Evolutionary conservation across 2,329 filamentous ascomycete genomes (phyloP).

Genomic region (Dactylellina cionopaga): DNA sequence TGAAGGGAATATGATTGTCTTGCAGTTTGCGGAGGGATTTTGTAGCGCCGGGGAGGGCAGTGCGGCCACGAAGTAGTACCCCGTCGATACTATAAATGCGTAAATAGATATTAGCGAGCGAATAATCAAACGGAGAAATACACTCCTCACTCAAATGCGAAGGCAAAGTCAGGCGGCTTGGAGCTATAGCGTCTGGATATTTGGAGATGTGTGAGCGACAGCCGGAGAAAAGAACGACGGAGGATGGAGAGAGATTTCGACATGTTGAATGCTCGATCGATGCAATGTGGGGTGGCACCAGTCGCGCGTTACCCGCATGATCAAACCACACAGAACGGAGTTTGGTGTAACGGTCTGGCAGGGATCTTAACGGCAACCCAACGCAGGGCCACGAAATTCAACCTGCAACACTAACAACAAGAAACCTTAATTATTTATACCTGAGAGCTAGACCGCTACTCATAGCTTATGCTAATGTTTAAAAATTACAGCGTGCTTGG

Average conservation of each 20-base stretch:
- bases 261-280: slow-evolving; percentile 26
- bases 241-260: slow-evolving; percentile 25
- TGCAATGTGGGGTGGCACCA: slow-evolving; percentile 6
- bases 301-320: no score
- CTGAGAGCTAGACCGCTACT: background rate
- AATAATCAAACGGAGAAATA: slow-evolving; percentile 28
- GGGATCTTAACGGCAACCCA: slow-evolving; percentile 8
- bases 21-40: slow-evolving; percentile 79
- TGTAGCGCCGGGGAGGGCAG: slow-evolving; percentile 79
- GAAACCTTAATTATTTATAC: background rate
- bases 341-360: slow-evolving; percentile 28
- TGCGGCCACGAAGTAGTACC: slow-evolving; percentile 85
- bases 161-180: slow-evolving; percentile 64
- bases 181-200: slow-evolving; percentile 32
- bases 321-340: slow-evolving; percentile 9
- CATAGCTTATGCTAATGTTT: no score
- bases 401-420: no score
- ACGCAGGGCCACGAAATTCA: no score
- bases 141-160: slow-evolving; percentile 68
- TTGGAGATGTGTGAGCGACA: background rate
- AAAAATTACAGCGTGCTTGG: no score
- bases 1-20: slow-evolving; percentile 81
- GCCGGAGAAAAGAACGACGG: slow-evolving; percentile 8
- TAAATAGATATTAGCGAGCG: background rate
- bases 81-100: slow-evolving; percentile 78